A percentile compares a stretch with the other conserved stretches of the same genome.
These are phyloP conservation scores for Hypoxylon sp. DNA, from an alignment of 2,329 filamentous ascomycete genomes.

Conservation along the genomic window DNA sequence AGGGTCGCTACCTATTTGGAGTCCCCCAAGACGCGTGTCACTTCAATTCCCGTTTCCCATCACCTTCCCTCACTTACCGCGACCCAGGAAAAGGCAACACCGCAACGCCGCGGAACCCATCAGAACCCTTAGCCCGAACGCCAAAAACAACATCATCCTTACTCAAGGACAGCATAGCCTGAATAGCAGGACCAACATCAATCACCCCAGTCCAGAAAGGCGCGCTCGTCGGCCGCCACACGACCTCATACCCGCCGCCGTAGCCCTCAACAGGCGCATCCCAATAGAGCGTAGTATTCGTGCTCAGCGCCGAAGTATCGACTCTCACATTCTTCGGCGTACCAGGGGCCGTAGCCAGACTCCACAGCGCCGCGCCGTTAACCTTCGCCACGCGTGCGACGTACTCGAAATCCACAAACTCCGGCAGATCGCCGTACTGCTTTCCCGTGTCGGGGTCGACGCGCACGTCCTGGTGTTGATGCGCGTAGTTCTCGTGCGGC, in stretches of 20 bases:
- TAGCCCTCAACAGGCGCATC: conserved; percentile 55
- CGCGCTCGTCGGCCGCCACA: conserved; percentile 67
- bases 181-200: conserved; percentile 63
- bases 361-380: conserved; percentile 69
- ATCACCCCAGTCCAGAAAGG: conserved; percentile 65
- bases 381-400: conserved; percentile 68
- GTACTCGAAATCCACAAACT: conserved; percentile 71
- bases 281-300: conserved; percentile 67
- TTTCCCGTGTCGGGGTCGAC: conserved; percentile 60
- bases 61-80: conserved; percentile 9
- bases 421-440: conserved; percentile 68
- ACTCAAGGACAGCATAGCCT: conserved; percentile 63
- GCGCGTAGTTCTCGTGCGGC: conserved; percentile 69
- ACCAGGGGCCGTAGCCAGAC: conserved; percentile 66
- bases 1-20: not conserved
- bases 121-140: conserved; percentile 58
- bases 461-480: conserved; percentile 70
- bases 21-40: not conserved
- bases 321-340: conserved; percentile 65
- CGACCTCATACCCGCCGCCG: conserved; percentile 67
- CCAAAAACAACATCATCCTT: conserved; percentile 73
- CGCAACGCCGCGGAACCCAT: conserved; percentile 51
- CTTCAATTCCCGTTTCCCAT: not conserved
- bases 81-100: conserved; percentile 52
- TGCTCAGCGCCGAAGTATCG: conserved; percentile 62